Conservation (phyloP, 371 early-diverging fungal genomes). For the Lichtheimia corymbifera region DNA sequence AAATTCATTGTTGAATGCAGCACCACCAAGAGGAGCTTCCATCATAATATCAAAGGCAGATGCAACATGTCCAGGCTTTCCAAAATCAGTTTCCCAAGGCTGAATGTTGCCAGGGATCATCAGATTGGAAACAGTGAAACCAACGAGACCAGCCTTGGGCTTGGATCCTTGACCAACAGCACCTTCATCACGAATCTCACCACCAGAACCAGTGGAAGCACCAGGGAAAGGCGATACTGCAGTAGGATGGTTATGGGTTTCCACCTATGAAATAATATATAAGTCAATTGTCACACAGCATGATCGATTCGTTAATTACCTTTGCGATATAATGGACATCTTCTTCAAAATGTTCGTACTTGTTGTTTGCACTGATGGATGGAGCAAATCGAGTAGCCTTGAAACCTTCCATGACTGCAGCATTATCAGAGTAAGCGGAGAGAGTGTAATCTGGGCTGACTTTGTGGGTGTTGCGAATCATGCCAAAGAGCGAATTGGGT, state of each 20-base stretch:
- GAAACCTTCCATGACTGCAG: slow-evolving; percentile 90
- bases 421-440: slow-evolving; percentile 97
- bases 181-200: slow-evolving; percentile 98
- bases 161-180: slow-evolving; percentile 94
- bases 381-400: slow-evolving; percentile 73
- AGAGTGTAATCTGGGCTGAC: slow-evolving; percentile 76
- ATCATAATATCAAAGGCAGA: slow-evolving; percentile 95
- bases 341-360: slow-evolving; percentile 59
- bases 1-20: slow-evolving; percentile 98
- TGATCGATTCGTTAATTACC: slow-evolving; percentile 25
- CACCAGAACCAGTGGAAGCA: slow-evolving; percentile 93
- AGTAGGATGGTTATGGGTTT: slow-evolving; percentile 98
- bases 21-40: slow-evolving; percentile 94
- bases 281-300: not conserved
- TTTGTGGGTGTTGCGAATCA: slow-evolving; percentile 94
- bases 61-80: slow-evolving; percentile 88
- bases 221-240: slow-evolving; percentile 97
- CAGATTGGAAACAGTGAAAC: slow-evolving; percentile 92
- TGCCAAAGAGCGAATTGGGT: slow-evolving; percentile 85
- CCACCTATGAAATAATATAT: slow-evolving; percentile 58
- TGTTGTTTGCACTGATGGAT: slow-evolving; percentile 38
- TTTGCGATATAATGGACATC: slow-evolving; percentile 88
- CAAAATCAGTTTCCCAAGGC: slow-evolving; percentile 92
- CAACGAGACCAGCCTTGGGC: slow-evolving; percentile 93
- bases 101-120: slow-evolving; percentile 85